These are phyloP conservation scores for Podila minutissima DNA, from an alignment of 192 early-diverging fungal species.

Conservation along the genomic window DNA sequence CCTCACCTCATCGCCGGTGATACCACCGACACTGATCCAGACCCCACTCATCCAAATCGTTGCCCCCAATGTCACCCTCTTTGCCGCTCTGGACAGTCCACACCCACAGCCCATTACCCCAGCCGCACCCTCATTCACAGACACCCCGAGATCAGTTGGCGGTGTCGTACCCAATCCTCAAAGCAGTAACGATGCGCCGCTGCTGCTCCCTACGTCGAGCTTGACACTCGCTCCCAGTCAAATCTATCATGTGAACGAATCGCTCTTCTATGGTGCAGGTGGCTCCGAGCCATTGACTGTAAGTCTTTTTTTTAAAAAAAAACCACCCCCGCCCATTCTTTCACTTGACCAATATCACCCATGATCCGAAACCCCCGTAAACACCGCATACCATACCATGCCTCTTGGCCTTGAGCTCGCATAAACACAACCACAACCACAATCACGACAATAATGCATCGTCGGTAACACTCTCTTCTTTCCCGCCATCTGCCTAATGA, in stretches of 20 bases:
- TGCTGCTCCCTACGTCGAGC: constrained; percentile 25
- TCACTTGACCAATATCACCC: neutral
- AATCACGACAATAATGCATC: too few species aligned
- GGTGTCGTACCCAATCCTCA: neutral
- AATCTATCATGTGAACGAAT: constrained; percentile 37
- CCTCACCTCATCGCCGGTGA: neutral
- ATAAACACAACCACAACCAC: too few species aligned
- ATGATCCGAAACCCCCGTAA: too few species aligned
- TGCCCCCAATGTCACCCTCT: constrained; percentile 10
- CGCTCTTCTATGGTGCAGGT: constrained; percentile 40
- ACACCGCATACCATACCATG: too few species aligned
- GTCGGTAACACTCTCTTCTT: too few species aligned
- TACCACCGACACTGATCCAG: constrained; percentile 4
- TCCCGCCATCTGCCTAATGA: too few species aligned
- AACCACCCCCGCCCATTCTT: neutral
- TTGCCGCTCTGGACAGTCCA: constrained; percentile 7
- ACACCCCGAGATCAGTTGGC: neutral
- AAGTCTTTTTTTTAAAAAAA: constrained; percentile 2
- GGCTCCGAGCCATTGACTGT: constrained; percentile 32
- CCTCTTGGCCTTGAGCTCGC: too few species aligned
- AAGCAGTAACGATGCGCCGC: constrained; percentile 4
- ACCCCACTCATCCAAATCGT: constrained; percentile 13
- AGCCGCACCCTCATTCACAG: neutral
- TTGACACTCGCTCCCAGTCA: constrained; percentile 20
- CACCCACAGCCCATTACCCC: neutral